Conservation (phyloP, 169 alveolate genomes). For the Babesia microti region DNA sequence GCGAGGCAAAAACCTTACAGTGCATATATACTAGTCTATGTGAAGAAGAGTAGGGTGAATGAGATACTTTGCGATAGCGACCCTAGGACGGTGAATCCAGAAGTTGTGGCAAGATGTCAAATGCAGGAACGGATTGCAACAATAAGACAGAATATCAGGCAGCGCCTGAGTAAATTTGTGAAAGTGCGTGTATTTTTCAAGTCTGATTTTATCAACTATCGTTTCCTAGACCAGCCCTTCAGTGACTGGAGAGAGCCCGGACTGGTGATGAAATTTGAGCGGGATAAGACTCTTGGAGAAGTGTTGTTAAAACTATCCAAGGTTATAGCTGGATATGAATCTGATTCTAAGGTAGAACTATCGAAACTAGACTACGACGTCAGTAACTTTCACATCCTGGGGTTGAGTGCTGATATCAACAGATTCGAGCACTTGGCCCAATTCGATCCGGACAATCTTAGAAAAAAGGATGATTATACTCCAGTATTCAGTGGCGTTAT, state of each 20-base stretch:
- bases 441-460: conserved; percentile 13
- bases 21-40: conserved; percentile 88
- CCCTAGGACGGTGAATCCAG: conserved; percentile 61
- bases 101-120: conserved; percentile 53
- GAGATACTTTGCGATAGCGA: conserved; percentile 69
- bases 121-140: conserved; percentile 48
- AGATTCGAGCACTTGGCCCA: conserved; percentile 23
- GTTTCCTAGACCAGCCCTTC: conserved; percentile 47
- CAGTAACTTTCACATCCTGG: conserved; percentile 27
- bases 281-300: conserved; percentile 31
- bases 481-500: too few relatives aligned
- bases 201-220: conserved; percentile 37
- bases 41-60: conserved; percentile 69
- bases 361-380: conserved; percentile 1
- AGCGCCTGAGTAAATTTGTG: conserved; percentile 50
- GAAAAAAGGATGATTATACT: not conserved
- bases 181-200: conserved; percentile 48
- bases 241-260: conserved; percentile 42
- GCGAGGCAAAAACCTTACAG: conserved; percentile 65
- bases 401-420: conserved; percentile 12
- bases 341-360: not conserved
- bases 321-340: conserved; percentile 6
- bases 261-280: conserved; percentile 34
- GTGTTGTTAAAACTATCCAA: conserved; percentile 27
- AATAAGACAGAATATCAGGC: conserved; percentile 46